Conservation (phyloP, 179 eudicot genomes). For the Camellia oleifera region DNA sequence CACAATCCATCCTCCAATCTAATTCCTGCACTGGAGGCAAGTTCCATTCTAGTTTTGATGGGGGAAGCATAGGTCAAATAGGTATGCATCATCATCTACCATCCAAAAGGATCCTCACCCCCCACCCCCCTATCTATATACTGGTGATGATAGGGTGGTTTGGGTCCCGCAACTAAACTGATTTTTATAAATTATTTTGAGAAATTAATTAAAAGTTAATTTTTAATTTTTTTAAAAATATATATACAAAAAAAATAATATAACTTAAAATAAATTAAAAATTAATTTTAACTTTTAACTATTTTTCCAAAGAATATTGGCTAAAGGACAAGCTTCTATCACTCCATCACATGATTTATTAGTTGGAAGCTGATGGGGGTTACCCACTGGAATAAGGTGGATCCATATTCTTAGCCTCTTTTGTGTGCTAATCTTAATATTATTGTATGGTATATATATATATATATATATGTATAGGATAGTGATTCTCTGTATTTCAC, state of each 20-base stretch:
- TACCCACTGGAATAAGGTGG: constrained; percentile 63
- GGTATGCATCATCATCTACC: not conserved
- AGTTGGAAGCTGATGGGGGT: constrained; percentile 52
- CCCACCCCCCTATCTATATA: constrained; percentile 19
- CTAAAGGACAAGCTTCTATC: constrained; percentile 46
- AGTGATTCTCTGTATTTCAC: too few relatives aligned
- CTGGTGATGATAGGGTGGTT: constrained; percentile 17
- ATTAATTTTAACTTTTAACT: too few relatives aligned
- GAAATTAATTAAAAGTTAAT: too few relatives aligned
- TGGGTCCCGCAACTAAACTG: constrained; percentile 20
- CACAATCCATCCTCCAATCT: too few relatives aligned
- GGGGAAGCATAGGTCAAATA: constrained; percentile 9
- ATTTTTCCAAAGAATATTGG: too few relatives aligned
- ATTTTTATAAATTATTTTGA: too few relatives aligned
- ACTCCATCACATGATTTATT: constrained; percentile 58
- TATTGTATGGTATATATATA: not conserved
- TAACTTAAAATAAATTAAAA: too few relatives aligned
- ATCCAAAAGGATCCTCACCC: not conserved
- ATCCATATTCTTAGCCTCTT: constrained; percentile 51
- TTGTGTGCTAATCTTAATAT: not conserved
- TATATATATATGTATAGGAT: not conserved
- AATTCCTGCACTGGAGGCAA: too few relatives aligned
- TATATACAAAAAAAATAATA: too few relatives aligned
- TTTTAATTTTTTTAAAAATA: too few relatives aligned
- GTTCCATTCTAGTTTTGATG: not conserved